Evolutionary conservation across 495 filamentous ascomycete genomes (phyloP).

Genomic region (Podospora fimiseda): DNA sequence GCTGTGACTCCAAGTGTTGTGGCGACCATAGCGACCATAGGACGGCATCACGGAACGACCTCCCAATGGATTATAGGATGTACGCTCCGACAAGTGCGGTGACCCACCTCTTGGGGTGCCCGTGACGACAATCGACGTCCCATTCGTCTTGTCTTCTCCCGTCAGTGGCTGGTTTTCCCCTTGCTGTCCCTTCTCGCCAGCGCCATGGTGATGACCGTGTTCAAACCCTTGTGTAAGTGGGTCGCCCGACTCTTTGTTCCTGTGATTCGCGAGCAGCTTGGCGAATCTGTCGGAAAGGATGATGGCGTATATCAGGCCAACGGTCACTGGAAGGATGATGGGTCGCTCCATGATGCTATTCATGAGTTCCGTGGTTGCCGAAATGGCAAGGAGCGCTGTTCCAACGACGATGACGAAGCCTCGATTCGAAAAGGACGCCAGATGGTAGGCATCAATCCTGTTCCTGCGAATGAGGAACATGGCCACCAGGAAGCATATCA

Average conservation of each 20-base stretch:
- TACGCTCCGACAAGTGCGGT: neutral
- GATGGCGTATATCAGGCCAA: slow-evolving; percentile 12
- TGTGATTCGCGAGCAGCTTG: slow-evolving; percentile 13
- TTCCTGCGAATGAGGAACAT: slow-evolving; percentile 18
- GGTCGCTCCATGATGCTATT: slow-evolving; percentile 13
- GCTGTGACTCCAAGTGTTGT: neutral
- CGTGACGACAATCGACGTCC: too few relatives aligned
- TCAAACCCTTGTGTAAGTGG: neutral
- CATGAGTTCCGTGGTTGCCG: slow-evolving; percentile 11
- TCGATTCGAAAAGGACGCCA: slow-evolving; percentile 5
- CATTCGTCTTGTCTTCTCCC: neutral
- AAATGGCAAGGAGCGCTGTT: slow-evolving; percentile 6
- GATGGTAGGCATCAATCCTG: slow-evolving; percentile 17
- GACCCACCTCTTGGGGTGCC: too few relatives aligned
- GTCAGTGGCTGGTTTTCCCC: neutral
- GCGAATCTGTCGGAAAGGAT: slow-evolving; percentile 16
- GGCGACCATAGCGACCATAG: too few relatives aligned
- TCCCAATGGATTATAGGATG: neutral
- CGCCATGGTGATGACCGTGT: slow-evolving; percentile 3
- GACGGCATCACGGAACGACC: neutral
- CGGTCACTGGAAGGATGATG: slow-evolving; percentile 11
- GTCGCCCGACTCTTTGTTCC: slow-evolving; percentile 16
- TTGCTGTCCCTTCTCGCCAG: neutral
- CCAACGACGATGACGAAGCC: slow-evolving; percentile 4
- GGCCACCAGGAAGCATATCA: slow-evolving; percentile 16